Conservation (phyloP, 148 eudicot species). For the Camellia japonica region DNA sequence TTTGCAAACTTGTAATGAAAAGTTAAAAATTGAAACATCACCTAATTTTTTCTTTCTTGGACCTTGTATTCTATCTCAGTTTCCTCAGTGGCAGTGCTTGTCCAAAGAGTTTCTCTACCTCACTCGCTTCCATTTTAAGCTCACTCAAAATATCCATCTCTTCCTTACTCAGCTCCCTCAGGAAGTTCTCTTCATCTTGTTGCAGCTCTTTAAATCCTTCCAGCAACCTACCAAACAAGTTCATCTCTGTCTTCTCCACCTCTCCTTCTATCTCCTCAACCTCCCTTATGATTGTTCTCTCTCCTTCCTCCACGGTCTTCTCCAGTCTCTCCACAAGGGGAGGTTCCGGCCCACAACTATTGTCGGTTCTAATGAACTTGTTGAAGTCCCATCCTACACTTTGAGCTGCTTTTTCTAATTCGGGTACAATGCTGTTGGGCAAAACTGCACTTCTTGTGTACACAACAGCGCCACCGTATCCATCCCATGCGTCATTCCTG, state of each 20-base stretch:
- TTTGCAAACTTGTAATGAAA: neutral
- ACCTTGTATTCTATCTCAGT: slow-evolving; percentile 45
- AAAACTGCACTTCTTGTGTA: slow-evolving; percentile 83
- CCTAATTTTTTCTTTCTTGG: slow-evolving; percentile 9
- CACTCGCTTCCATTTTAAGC: slow-evolving; percentile 84
- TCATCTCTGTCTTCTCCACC: slow-evolving; percentile 71
- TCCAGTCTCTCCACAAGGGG: slow-evolving; percentile 89
- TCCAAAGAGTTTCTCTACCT: slow-evolving; percentile 84
- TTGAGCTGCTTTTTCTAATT: slow-evolving; percentile 65
- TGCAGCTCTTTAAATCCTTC: slow-evolving; percentile 80
- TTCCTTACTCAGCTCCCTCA: slow-evolving; percentile 69
- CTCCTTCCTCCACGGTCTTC: slow-evolving; percentile 89
- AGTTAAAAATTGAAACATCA: neutral
- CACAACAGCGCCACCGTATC: slow-evolving; percentile 88
- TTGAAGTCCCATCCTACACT: slow-evolving; percentile 83
- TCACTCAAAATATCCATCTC: slow-evolving; percentile 76
- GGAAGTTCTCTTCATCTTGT: slow-evolving; percentile 68
- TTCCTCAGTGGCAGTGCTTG: slow-evolving; percentile 78
- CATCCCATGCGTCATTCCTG: slow-evolving; percentile 97
- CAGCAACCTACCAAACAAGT: slow-evolving; percentile 50
- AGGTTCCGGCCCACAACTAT: slow-evolving; percentile 94
- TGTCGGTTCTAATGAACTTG: slow-evolving; percentile 65
- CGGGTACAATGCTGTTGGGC: slow-evolving; percentile 76
- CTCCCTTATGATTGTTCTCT: slow-evolving; percentile 66
- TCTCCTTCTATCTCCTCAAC: slow-evolving; percentile 77